Evolutionary conservation across 1,284 basidiomycete species (phyloP).

Genomic region (Ustilago vetiveriae): DNA sequence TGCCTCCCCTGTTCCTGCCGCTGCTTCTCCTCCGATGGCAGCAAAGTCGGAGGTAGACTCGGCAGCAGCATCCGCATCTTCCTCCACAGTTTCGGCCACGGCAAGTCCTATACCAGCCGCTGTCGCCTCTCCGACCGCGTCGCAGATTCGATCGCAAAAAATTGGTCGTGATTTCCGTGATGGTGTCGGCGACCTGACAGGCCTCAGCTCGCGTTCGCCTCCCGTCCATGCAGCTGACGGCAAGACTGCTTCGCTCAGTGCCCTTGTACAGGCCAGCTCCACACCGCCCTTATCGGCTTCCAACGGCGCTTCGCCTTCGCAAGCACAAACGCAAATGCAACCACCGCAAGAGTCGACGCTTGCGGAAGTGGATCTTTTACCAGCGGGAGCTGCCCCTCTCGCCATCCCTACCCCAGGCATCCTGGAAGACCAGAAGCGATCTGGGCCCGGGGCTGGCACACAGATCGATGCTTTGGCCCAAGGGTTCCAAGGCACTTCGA

Average conservation of each 20-base stretch:
- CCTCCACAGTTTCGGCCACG: slow-evolving; percentile 15
- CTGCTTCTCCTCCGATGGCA: slow-evolving; percentile 5
- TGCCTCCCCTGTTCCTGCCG: slow-evolving; percentile 5
- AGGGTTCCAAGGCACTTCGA: slow-evolving; percentile 31
- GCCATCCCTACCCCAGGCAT: slow-evolving; percentile 39
- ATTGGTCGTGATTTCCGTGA: slow-evolving; percentile 45
- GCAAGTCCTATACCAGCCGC: slow-evolving; percentile 7
- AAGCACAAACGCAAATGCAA: slow-evolving; percentile 4
- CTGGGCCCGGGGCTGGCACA: slow-evolving; percentile 21
- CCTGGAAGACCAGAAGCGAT: slow-evolving; percentile 32
- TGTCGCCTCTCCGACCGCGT: slow-evolving; percentile 12
- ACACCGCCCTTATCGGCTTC: slow-evolving; percentile 29
- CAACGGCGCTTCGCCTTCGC: slow-evolving; percentile 6
- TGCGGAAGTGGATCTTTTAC: slow-evolving; percentile 22
- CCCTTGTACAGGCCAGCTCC: slow-evolving; percentile 17
- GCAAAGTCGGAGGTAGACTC: slow-evolving; percentile 18
- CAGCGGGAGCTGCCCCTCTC: slow-evolving; percentile 41
- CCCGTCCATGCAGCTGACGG: slow-evolving; percentile 21
- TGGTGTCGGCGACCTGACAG: slow-evolving; percentile 43
- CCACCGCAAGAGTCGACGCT: slow-evolving; percentile 4
- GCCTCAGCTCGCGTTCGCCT: slow-evolving; percentile 49
- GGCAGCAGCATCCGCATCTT: slow-evolving; percentile 20
- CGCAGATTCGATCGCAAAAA: slow-evolving; percentile 34
- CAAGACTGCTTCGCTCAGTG: slow-evolving; percentile 18
- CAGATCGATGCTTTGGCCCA: slow-evolving; percentile 36